Percentiles rank a stretch among this genome's conserved stretches.
Conservation (phyloP, 1,284 basidiomycete genomes). For the Cryptococcus neoformans region DNA sequence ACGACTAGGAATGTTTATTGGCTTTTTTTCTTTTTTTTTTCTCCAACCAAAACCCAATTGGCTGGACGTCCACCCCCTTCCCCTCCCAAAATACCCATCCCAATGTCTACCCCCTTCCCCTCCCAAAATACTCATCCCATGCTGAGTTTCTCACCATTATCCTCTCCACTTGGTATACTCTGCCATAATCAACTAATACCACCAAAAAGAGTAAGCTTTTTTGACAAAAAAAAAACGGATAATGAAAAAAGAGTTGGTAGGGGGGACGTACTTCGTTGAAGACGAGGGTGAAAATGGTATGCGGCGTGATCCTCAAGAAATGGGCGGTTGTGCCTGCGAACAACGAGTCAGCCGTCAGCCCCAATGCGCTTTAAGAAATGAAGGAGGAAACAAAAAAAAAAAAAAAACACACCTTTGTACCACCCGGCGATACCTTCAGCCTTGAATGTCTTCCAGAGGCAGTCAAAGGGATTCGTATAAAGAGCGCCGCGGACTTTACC, state of each 20-base stretch:
- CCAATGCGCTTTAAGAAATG: background rate
- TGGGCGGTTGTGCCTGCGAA: background rate
- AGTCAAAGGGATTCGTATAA: slow-evolving; percentile 91
- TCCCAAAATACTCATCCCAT: too few relatives aligned
- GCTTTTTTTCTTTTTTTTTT: background rate
- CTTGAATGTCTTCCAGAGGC: slow-evolving; percentile 92
- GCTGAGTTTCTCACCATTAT: background rate
- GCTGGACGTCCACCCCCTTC: too few relatives aligned
- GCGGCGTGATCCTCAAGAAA: slow-evolving; percentile 75
- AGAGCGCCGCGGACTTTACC: slow-evolving; percentile 72
- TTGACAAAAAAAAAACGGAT: background rate
- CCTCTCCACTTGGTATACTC: slow-evolving; percentile 55
- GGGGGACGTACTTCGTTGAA: slow-evolving; percentile 61
- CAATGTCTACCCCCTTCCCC: too few relatives aligned
- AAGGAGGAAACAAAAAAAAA: background rate
- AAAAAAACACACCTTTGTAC: slow-evolving; percentile 65
- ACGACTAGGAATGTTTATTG: too few relatives aligned
- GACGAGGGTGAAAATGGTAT: slow-evolving; percentile 81
- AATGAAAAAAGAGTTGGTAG: background rate
- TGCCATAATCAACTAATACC: slow-evolving; percentile 60
- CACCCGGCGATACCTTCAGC: slow-evolving; percentile 84
- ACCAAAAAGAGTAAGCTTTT: background rate
- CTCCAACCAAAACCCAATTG: background rate
- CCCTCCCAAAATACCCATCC: too few relatives aligned
- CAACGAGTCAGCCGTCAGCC: background rate